phyloP scores from a whole-genome alignment of 257 asterid species.

The Plantago ovata region DNA sequence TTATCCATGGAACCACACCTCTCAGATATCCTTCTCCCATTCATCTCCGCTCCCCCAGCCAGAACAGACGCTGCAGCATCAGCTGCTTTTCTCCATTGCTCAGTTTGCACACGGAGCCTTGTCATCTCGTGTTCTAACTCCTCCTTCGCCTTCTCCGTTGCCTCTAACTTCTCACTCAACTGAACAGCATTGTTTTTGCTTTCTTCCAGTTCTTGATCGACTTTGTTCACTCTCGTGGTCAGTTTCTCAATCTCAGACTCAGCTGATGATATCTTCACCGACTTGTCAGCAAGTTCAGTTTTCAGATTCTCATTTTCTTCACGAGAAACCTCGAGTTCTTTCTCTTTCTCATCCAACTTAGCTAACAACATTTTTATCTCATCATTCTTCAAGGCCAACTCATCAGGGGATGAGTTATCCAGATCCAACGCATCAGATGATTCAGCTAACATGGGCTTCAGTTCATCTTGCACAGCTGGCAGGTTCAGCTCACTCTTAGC shows the following conservation, averaged over 20 bases:
- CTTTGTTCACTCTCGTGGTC: conserved; percentile 30
- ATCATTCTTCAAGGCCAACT: conserved; percentile 43
- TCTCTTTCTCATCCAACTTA: conserved; percentile 53
- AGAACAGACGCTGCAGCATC: conserved; percentile 90
- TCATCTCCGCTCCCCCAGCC: conserved; percentile 61
- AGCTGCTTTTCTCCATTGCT: conserved; percentile 97
- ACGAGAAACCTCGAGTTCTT: conserved; percentile 30
- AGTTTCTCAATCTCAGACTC: conserved; percentile 40
- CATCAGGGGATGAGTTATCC: conserved; percentile 33
- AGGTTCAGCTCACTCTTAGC: conserved; percentile 21
- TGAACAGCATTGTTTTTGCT: conserved; percentile 30
- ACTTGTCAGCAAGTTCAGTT: conserved; percentile 41
- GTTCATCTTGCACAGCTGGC: conserved; percentile 35
- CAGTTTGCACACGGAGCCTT: conserved; percentile 80
- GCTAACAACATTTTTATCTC: conserved; percentile 37
- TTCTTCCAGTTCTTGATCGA: conserved; percentile 53
- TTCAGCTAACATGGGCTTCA: conserved; percentile 5
- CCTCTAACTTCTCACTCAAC: conserved; percentile 45
- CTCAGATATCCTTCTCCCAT: conserved; percentile 65
- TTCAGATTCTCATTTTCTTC: conserved; percentile 49
- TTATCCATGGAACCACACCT: conserved; percentile 98
- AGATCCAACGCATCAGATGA: conserved; percentile 26
- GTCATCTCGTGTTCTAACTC: conserved; percentile 78
- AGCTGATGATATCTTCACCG: conserved; percentile 31
- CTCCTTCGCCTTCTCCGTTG: conserved; percentile 45